These are phyloP conservation scores for Fusarium sp. DNA, from an alignment of 2,329 filamentous ascomycete species.

Conservation along the genomic window DNA sequence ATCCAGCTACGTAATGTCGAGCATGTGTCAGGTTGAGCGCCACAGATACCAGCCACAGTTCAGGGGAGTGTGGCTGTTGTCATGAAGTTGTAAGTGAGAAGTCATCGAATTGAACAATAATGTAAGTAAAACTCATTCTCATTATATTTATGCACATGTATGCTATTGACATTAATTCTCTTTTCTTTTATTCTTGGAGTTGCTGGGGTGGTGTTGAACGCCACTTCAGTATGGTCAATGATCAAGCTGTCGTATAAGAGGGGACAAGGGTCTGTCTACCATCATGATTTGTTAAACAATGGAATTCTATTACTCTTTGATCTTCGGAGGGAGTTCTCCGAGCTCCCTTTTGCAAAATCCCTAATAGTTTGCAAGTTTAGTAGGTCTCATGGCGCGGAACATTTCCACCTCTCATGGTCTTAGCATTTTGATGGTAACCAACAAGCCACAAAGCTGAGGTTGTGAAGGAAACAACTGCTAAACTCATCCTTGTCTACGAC, in stretches of 20 bases:
- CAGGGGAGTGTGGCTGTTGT: conserved; percentile 10
- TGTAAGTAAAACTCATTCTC: too few species aligned
- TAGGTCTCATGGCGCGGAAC: background rate
- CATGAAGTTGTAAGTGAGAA: background rate
- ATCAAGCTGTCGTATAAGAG: too few species aligned
- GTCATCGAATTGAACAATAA: background rate
- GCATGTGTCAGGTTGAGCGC: conserved; percentile 21
- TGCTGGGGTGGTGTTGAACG: too few species aligned
- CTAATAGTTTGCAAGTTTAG: background rate
- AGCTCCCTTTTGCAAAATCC: background rate
- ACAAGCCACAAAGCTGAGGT: background rate
- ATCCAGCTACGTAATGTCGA: conserved; percentile 39
- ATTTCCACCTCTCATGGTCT: background rate
- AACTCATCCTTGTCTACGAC: background rate
- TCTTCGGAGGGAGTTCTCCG: too few species aligned
- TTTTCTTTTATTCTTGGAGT: too few species aligned
- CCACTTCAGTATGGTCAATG: too few species aligned
- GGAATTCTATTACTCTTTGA: too few species aligned
- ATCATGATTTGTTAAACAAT: too few species aligned
- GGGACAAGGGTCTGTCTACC: too few species aligned
- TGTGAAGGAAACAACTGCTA: background rate
- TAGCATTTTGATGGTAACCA: background rate
- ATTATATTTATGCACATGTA: too few species aligned
- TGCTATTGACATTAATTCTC: too few species aligned
- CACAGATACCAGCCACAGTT: conserved; percentile 13